Percentiles rank a stretch among this genome's conserved stretches.
phyloP scores from a whole-genome alignment of 2,329 filamentous ascomycete genomes.

The Phialophora chinensis region DNA sequence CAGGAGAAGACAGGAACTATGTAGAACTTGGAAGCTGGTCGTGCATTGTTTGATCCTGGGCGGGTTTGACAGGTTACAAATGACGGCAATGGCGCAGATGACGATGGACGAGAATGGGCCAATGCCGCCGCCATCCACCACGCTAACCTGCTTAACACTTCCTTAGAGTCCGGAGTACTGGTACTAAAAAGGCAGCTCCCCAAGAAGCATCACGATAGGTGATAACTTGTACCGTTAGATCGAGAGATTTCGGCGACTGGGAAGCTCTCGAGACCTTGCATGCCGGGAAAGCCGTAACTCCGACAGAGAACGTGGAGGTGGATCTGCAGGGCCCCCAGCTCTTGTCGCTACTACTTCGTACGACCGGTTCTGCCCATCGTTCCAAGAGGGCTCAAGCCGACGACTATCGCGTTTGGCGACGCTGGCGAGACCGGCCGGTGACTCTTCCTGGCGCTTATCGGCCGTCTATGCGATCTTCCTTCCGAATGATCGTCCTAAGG shows the following conservation, averaged over 20 bases:
- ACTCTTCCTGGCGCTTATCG: background rate
- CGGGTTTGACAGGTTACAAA: background rate
- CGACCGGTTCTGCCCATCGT: background rate
- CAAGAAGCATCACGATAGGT: background rate
- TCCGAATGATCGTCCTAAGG: background rate
- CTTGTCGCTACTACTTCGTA: background rate
- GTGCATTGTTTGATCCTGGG: background rate
- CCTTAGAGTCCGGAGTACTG: background rate
- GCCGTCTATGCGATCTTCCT: background rate
- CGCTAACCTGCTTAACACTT: background rate
- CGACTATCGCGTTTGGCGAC: background rate
- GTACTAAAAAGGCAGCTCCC: constrained; percentile 6
- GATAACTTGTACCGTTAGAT: too few relatives aligned
- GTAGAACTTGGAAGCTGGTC: background rate
- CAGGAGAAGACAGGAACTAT: background rate
- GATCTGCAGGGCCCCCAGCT: background rate
- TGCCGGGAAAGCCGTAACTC: background rate
- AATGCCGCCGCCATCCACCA: background rate
- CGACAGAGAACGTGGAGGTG: constrained; percentile 16
- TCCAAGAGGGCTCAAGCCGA: background rate
- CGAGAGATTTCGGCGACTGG: background rate
- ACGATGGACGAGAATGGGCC: background rate
- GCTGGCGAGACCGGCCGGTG: background rate
- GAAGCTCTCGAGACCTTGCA: background rate
- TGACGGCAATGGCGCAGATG: background rate